Conservation (phyloP, 495 filamentous ascomycete genomes). For the Aspergillus heteromorphus region DNA sequence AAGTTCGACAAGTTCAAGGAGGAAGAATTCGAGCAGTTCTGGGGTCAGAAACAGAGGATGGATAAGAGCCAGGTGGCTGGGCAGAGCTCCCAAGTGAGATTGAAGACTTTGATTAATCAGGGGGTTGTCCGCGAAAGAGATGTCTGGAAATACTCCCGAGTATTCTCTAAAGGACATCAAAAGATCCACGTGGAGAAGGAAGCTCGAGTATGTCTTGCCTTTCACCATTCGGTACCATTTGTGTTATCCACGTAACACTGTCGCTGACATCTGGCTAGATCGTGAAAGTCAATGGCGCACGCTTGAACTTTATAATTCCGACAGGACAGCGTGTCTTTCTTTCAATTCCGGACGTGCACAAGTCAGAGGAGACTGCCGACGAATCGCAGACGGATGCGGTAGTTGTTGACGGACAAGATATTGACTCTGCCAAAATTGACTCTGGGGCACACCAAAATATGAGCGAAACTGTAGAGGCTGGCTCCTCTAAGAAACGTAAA, state of each 20-base stretch:
- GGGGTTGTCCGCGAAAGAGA: conserved; percentile 47
- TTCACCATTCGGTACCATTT: neutral
- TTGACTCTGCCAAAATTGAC: neutral
- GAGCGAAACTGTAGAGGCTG: neutral
- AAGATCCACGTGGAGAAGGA: conserved; percentile 46
- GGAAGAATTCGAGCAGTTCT: conserved; percentile 60
- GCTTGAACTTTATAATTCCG: conserved; percentile 41
- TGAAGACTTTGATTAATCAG: conserved; percentile 40
- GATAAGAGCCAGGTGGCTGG: conserved; percentile 35
- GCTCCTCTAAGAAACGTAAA: conserved; percentile 12
- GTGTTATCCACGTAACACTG: neutral
- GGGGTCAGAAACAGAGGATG: conserved; percentile 59
- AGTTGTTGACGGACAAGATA: neutral
- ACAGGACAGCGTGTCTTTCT: conserved; percentile 40
- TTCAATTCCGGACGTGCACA: conserved; percentile 6
- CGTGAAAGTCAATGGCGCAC: conserved; percentile 25
- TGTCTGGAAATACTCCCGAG: conserved; percentile 41
- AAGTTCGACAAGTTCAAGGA: conserved; percentile 66
- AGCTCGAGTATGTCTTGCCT: conserved; percentile 35
- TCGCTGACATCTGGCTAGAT: conserved; percentile 25
- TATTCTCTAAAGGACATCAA: conserved; percentile 23
- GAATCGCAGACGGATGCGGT: neutral
- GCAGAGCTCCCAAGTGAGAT: conserved; percentile 44
- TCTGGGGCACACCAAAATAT: neutral
- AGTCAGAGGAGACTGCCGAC: neutral